Evolutionary conservation across 176 grass and related monocot genomes (phyloP).

Genomic region (Thinopyrum elongatum): DNA sequence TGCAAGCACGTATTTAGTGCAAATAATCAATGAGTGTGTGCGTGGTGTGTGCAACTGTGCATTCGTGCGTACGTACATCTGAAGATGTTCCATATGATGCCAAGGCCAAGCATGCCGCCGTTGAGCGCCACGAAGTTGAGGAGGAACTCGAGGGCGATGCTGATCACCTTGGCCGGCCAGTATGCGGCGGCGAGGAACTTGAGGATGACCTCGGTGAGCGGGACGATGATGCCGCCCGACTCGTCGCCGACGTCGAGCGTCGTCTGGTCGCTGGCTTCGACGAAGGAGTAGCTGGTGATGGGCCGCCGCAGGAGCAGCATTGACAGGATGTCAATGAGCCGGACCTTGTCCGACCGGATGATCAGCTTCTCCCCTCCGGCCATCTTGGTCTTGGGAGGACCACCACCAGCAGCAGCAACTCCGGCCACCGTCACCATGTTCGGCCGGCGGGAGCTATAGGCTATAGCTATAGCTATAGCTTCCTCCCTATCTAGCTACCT

Average conservation of each 20-base stretch:
- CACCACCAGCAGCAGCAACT: no score
- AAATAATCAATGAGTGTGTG: no score
- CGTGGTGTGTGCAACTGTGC: no score
- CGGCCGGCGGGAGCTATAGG: no score
- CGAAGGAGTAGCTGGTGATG: constrained; percentile 35
- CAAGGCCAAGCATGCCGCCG: constrained; percentile 45
- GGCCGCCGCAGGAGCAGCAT: constrained; percentile 27
- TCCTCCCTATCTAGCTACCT: no score
- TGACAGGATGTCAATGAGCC: constrained; percentile 55
- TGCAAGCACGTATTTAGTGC: no score
- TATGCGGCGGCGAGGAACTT: constrained; percentile 31
- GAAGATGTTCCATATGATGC: constrained; percentile 31
- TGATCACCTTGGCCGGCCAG: constrained; percentile 18
- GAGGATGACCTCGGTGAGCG: constrained; percentile 30
- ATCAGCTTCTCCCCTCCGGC: constrained; percentile 46
- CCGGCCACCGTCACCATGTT: no score
- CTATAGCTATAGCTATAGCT: no score
- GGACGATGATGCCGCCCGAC: constrained; percentile 29
- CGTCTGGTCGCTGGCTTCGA: constrained; percentile 34
- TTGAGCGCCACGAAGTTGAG: constrained; percentile 65
- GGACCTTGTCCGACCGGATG: constrained; percentile 44
- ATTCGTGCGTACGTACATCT: constrained; percentile 4
- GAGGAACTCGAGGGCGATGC: constrained; percentile 41
- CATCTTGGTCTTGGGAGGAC: no score
- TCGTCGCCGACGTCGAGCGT: constrained; percentile 5